Evolutionary conservation across 176 grass and related monocot species (phyloP).

Genomic region (Dendrocalamus sinicus): DNA sequence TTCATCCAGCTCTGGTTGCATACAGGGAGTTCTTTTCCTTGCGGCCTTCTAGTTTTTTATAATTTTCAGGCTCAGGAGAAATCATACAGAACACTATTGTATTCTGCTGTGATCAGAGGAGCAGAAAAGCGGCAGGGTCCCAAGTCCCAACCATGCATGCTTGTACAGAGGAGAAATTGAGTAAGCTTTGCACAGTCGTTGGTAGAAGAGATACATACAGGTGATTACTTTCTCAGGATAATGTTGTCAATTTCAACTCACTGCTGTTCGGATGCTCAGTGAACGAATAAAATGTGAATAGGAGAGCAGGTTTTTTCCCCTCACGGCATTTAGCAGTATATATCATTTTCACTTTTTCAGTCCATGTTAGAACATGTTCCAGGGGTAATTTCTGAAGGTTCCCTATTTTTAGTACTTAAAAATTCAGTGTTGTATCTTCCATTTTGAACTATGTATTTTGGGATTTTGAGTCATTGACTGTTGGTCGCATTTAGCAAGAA

Average conservation of each 20-base stretch:
- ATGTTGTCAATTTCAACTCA: slow-evolving; percentile 5
- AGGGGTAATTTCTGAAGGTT: neutral
- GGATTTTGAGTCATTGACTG: neutral
- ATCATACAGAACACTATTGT: neutral
- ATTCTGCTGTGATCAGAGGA: neutral
- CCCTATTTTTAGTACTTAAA: neutral
- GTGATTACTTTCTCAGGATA: slow-evolving; percentile 3
- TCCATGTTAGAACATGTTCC: neutral
- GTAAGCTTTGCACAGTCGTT: slow-evolving; percentile 2
- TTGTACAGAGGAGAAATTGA: slow-evolving; percentile 13
- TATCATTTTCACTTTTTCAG: neutral
- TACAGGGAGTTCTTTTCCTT: slow-evolving; percentile 13
- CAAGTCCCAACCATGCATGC: neutral
- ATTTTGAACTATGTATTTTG: neutral
- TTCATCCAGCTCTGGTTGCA: neutral
- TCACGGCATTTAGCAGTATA: neutral
- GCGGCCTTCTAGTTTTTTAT: neutral
- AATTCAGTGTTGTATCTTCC: neutral
- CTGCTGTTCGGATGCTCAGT: neutral
- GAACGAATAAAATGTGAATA: neutral
- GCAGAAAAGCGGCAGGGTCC: neutral
- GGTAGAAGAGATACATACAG: neutral
- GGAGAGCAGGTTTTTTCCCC: neutral
- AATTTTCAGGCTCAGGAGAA: neutral
- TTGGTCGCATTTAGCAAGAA: neutral